Base-by-base conservation (phyloP, 2,329 filamentous ascomycete genomes). In the Neopestalotiopsis clavispora region DNA sequence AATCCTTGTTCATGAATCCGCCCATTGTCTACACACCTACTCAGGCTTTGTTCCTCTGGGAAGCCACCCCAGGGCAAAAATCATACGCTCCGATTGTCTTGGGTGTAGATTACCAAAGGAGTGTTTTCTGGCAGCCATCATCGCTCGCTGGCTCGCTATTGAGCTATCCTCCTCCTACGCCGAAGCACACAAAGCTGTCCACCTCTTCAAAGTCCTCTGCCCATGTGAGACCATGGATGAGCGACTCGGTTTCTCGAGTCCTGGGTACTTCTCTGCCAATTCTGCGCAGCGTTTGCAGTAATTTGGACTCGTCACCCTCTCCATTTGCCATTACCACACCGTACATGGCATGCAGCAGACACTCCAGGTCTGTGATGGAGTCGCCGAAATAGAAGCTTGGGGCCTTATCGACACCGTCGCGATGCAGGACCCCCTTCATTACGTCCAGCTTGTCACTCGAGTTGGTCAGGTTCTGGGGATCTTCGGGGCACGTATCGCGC, bases 361-460 rank as follows among this genome's bases (percentile, higher is more conserved):
- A 89, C 73, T 85, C 83, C 68, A 89, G 76, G 74, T 90, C 87
- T 1, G 87, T 89, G 1, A 82, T 82, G 34, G 87, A 88, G 74
- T 90, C 87, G 7, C 87, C 87, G 74, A 89, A 84, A 77, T 89
- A 90, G n/a, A 87, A 75, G n/a, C 80, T 74, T 5, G 69, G 74
- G 73, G 67, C 71, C 67, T 61, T 65, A 23, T 59, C 59, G 34
- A 69, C 10, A 1, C 68, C 71, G 4, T 74, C 71, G n/a, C 73
- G 73, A 6, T 67, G 67, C 40, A 73, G 69, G 58, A 82, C 71
- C 6, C 76, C 72, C n/a, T 75, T 67, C 69, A 87, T 73, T 2
- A 80, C 83, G 12, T 78, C 75, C 20, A 82, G 72, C 78, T 88
- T 88, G 74, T 88, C 85, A 6, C 74, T 68, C 2, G 82, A 83